Evolutionary conservation across 495 filamentous ascomycete genomes (phyloP), one percentile per base, ranked within the genome.

Genomic region (Trichocladium uniseriatum): DNA sequence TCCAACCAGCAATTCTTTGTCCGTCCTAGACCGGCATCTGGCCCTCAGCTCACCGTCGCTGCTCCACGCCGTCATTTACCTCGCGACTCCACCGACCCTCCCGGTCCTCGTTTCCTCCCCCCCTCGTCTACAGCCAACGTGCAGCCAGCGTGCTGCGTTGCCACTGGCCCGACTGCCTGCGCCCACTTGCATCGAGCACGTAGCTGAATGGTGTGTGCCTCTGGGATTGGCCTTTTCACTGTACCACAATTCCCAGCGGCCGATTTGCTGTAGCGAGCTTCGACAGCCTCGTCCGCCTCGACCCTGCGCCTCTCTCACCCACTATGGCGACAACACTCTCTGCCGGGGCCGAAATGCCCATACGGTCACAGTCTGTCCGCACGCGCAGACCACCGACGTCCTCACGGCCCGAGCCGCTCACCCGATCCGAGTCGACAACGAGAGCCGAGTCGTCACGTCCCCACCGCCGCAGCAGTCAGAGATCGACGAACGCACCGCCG

Each of bases 391-490:
- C 63, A 5, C 63, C 61, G 18, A 63, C 62, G 29, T 37, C 61
- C 27, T 52, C 63, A 20, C 61, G 63, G 34, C 45, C 52, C 38
- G 63, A 66, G 5, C 51, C 57, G 19, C 51, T 65, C 15, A 59
- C 63, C 6, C 58, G 63, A 7, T 62, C 63, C 43, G 63, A 66
- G 39, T 65, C 59, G 19, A 54, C 55, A 6, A 55, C 60, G 16
- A 58, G 56, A 52, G 65, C 68, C 53, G 71, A 72, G 35, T 48
- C 69, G 42, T 69, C 71, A 57, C 63, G 62, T 43, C 58, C 69
- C 41, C 67, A 69, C 49, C 69, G 72, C 34, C 65, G 71, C 50
- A 64, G 60, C 63, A 73, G 69, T 46, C 63, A 67, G 51, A 44
- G 55, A 27, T 54, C 57, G 16, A 43, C 55, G 28, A 42, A 43